phyloP scores from a whole-genome alignment of 441 rosid species.

The Eutrema salsugineum region DNA sequence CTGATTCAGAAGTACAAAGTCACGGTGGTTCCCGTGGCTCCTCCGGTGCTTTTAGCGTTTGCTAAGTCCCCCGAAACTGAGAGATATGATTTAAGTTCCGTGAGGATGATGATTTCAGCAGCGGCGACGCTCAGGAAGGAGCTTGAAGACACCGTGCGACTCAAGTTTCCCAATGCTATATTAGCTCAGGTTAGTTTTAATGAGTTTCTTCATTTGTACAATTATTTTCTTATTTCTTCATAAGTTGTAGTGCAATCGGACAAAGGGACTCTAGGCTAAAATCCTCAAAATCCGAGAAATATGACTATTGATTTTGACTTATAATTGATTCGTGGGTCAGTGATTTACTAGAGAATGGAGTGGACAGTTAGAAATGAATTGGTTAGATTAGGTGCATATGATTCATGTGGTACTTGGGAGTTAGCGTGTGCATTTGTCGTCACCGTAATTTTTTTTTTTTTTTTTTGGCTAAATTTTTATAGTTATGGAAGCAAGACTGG shows the following conservation, averaged over 20 bases:
- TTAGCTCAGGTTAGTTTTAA: slow-evolving; percentile 45
- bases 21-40: slow-evolving; percentile 47
- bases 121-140: slow-evolving; percentile 54
- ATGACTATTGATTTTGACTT: not conserved
- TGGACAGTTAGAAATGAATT: not conserved
- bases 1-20: slow-evolving; percentile 40
- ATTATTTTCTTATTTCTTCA: not conserved
- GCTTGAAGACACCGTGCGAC: slow-evolving; percentile 48
- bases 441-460: not conserved
- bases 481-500: not conserved
- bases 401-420: not conserved
- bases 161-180: slow-evolving; percentile 44
- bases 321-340: not conserved
- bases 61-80: slow-evolving; percentile 39
- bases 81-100: slow-evolving; percentile 40
- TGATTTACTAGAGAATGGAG: not conserved
- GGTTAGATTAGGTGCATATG: not conserved
- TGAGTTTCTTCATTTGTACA: not conserved
- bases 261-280: not conserved
- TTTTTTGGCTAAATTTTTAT: not conserved
- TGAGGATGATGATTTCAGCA: slow-evolving; percentile 42
- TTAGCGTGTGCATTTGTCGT: not conserved
- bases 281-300: not conserved
- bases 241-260: not conserved
- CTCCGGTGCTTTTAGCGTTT: slow-evolving; percentile 48